phyloP scores from a whole-genome alignment of 495 filamentous ascomycete species.

The Extremus antarcticus region DNA sequence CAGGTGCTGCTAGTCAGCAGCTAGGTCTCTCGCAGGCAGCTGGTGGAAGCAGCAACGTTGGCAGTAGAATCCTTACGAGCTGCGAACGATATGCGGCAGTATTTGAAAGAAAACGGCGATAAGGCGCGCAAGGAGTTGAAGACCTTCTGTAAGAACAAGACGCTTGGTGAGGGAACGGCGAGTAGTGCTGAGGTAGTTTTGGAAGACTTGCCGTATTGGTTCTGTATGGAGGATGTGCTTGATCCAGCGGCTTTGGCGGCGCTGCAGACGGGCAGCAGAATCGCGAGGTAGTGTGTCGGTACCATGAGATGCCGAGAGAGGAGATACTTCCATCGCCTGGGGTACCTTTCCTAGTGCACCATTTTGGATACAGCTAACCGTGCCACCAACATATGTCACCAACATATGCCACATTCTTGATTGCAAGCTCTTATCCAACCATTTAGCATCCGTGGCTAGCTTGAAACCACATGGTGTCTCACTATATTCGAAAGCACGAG shows the following conservation, averaged over 20 bases:
- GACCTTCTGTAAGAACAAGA: constrained; percentile 1
- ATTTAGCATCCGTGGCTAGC: too few species aligned
- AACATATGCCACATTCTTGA: too few species aligned
- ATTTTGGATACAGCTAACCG: too few species aligned
- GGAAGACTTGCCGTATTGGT: neutral
- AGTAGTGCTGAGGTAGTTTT: neutral
- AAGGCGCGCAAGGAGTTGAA: neutral
- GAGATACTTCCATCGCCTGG: too few species aligned
- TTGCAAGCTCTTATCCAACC: too few species aligned
- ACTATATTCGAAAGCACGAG: too few species aligned
- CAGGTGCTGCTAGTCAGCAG: neutral
- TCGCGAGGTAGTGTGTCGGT: too few species aligned
- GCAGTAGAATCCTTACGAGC: neutral
- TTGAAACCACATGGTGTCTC: too few species aligned
- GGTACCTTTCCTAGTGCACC: too few species aligned
- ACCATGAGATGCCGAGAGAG: too few species aligned
- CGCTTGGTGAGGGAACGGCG: neutral
- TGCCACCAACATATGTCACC: too few species aligned
- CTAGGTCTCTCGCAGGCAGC: neutral
- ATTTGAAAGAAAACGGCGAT: neutral
- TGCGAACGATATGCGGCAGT: neutral
- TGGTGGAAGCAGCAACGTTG: neutral
- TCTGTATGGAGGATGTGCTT: neutral
- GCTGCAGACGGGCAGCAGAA: too few species aligned
- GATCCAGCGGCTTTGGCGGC: neutral